These are phyloP conservation scores for Botryotinia convoluta DNA, from an alignment of 2,329 filamentous ascomycete species.

Conservation along the genomic window DNA sequence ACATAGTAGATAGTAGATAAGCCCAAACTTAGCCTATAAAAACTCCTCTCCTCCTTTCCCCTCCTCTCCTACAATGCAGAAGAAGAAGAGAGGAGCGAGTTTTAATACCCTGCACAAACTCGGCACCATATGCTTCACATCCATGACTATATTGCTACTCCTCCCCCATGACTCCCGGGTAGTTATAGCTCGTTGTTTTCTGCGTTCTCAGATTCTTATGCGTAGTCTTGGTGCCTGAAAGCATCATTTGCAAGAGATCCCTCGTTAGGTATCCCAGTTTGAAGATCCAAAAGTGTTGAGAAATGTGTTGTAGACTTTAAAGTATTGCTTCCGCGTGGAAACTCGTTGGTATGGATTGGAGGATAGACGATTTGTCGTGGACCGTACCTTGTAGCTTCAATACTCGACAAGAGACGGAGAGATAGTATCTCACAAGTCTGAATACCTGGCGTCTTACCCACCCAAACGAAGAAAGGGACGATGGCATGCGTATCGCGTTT, in stretches of 20 bases:
- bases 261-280: fast-evolving
- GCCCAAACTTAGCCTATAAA: not conserved
- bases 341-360: not conserved
- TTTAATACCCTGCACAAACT: not conserved
- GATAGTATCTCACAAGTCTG: not conserved
- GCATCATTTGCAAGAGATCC: not conserved
- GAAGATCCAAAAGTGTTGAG: not conserved
- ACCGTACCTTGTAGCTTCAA: too few species aligned
- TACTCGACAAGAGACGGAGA: too few species aligned
- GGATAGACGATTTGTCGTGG: not conserved
- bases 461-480: fast-evolving
- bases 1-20: not conserved
- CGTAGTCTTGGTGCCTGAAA: not conserved
- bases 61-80: too few species aligned
- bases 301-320: not conserved
- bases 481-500: not conserved
- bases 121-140: not conserved
- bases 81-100: too few species aligned
- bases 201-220: not conserved
- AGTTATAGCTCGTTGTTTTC: not conserved
- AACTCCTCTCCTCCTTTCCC: too few species aligned
- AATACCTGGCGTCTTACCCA: not conserved
- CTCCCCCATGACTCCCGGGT: not conserved
- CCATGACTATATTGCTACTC: not conserved
- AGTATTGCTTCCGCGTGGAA: not conserved